A percentile compares a stretch with the other conserved stretches of the same genome.
phyloP scores from a whole-genome alignment of 176 grass and related monocot species.

The Canna indica region DNA sequence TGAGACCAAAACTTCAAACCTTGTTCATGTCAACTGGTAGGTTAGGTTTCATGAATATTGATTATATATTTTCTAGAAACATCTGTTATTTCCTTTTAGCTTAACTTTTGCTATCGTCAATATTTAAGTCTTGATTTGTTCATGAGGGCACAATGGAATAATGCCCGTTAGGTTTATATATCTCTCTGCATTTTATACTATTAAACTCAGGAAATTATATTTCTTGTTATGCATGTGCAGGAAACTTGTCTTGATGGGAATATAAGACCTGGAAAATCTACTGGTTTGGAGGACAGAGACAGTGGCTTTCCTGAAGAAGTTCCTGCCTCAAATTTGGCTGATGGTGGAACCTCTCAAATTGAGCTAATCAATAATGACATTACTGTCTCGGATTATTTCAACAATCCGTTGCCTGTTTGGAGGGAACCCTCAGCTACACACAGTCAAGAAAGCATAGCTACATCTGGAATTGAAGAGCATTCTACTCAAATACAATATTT shows the following conservation, averaged over 20 bases:
- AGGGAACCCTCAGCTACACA: background rate
- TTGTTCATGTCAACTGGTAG: background rate
- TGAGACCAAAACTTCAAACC: too few relatives aligned
- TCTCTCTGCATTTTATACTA: background rate
- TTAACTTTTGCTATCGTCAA: background rate
- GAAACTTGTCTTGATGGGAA: constrained; percentile 13
- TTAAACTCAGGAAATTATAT: background rate
- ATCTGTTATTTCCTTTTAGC: background rate
- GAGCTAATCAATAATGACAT: background rate
- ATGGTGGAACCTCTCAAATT: constrained; percentile 7
- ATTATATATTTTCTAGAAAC: too few relatives aligned
- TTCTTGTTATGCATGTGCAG: constrained; percentile 19
- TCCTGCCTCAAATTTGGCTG: constrained; percentile 5
- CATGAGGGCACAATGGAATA: background rate
- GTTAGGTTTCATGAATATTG: too few relatives aligned
- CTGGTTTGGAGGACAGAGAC: background rate
- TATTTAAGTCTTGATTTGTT: background rate
- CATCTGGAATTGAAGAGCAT: constrained; percentile 19
- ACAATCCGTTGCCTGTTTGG: background rate
- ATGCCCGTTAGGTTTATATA: background rate
- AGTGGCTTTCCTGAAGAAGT: background rate
- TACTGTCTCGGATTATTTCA: background rate
- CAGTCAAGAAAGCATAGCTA: background rate
- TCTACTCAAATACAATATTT: background rate
- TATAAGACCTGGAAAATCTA: constrained; percentile 13